A percentile compares a stretch with the other conserved stretches of the same genome.
Evolutionary conservation across 306 rosid species (phyloP).

Genomic region (Fragaria vesca): DNA sequence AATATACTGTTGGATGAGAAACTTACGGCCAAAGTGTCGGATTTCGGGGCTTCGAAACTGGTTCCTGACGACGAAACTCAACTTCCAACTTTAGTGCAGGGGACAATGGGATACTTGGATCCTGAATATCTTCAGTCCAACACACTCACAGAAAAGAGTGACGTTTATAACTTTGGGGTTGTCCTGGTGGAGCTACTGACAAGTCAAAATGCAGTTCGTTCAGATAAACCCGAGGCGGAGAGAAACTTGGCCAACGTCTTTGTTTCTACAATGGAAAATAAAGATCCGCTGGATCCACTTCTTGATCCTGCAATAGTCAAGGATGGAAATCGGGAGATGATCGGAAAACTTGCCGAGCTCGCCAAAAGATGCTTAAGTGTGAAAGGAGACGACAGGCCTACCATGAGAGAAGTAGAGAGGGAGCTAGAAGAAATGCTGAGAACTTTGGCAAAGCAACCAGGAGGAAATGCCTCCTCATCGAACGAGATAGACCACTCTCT

Average conservation of each 20-base stretch:
- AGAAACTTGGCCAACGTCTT: neutral
- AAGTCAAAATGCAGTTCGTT: neutral
- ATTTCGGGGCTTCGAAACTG: neutral
- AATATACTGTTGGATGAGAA: neutral
- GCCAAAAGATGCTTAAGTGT: neutral
- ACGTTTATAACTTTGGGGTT: neutral
- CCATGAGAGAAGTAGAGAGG: neutral
- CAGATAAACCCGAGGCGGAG: neutral
- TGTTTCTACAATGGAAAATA: neutral
- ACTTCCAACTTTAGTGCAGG: neutral
- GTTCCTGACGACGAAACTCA: neutral
- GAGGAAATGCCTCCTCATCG: neutral
- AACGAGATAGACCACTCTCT: neutral
- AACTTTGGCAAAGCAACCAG: neutral
- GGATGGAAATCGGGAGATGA: neutral
- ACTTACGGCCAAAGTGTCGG: neutral
- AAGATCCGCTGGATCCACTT: neutral
- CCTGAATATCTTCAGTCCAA: neutral
- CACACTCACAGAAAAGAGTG: neutral
- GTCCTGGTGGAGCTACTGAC: neutral
- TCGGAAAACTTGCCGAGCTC: neutral
- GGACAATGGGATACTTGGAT: neutral
- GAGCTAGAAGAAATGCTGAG: neutral
- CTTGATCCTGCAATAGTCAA: neutral
- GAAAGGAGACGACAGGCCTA: neutral